Base-by-base conservation (phyloP, 345 rosid species). In the Linum lewisii region DNA sequence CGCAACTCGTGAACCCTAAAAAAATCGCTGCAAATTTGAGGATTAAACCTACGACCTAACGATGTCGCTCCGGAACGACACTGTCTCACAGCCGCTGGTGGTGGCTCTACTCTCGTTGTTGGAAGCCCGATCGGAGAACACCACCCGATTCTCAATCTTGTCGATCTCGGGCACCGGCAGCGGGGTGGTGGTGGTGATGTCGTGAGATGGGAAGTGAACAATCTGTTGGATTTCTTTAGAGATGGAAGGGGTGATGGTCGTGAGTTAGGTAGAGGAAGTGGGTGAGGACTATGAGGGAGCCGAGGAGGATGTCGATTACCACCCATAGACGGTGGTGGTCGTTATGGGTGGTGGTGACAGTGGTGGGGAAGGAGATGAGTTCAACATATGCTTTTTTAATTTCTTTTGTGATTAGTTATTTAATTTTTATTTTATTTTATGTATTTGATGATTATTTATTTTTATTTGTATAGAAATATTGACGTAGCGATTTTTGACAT, bases 41-140 rank as follows among this genome's bases (percentile, higher is more conserved):
- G n/a, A n/a, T n/a, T n/a, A 86, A 22, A 88, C 98, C 68, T 92
- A 95, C 0, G 96, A 95, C 19, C 95, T 88, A n/a, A 74, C 84
- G n/a, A 74, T 71, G 9, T 81, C 90, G 58, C 82, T 81, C 21
- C 84, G 83, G 66, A 71, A 78, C 68, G 89, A 84, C 50, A 78
- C 77, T 70, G 87, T 76, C 59, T 74, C 90, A 57, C 82, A 69
- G 3, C 79, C 89, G 58, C 79, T 75, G 24, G 66, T 81, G n/a
- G 88, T 80, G 71, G 87, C 89, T 63, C 89, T 77, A 52, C 92
- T 84, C 82, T 86, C 96, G 45, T 89, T 91, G 26, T 94, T 87
- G 50, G 93, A 80, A 1, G 63, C 73, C 21, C 84, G 72, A 58
- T 76, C 84, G 2, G 93, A 84, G 69, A 78, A 88, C 76, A 85